phyloP scores from a whole-genome alignment of 2,329 filamentous ascomycete species.

The Fusarium dimerum region DNA sequence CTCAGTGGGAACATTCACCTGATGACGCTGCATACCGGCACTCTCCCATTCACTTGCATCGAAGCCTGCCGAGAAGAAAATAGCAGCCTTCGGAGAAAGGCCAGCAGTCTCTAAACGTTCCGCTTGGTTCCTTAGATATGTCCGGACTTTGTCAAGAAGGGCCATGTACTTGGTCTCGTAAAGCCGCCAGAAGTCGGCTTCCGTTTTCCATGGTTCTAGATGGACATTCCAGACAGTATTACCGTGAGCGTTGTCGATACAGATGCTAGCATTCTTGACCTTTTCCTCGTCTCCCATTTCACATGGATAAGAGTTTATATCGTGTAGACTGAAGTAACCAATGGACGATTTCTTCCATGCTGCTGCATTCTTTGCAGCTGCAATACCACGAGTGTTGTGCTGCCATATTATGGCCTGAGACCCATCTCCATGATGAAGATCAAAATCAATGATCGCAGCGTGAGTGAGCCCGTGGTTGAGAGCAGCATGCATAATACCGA shows the following conservation, averaged over 20 bases:
- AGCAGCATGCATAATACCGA: slow-evolving; percentile 89
- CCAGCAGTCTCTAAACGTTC: slow-evolving; percentile 60
- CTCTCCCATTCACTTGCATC: slow-evolving; percentile 96
- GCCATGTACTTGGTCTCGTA: slow-evolving; percentile 79
- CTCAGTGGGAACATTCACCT: slow-evolving; percentile 92
- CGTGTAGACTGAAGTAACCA: slow-evolving; percentile 95
- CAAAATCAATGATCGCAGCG: slow-evolving; percentile 90
- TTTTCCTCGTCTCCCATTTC: slow-evolving; percentile 93
- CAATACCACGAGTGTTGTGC: slow-evolving; percentile 71
- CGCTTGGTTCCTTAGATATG: slow-evolving; percentile 74
- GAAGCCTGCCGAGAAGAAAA: slow-evolving; percentile 95
- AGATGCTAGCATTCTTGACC: slow-evolving; percentile 89
- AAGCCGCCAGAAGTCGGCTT: slow-evolving; percentile 83
- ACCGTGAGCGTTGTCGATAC: slow-evolving; percentile 90
- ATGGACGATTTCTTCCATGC: slow-evolving; percentile 82
- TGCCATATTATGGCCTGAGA: slow-evolving; percentile 93
- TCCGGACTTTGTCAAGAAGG: slow-evolving; percentile 78
- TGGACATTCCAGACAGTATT: slow-evolving; percentile 98
- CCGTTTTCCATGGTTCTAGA: slow-evolving; percentile 80
- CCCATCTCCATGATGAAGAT: slow-evolving; percentile 92
- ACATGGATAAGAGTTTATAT: slow-evolving; percentile 98
- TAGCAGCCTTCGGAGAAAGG: slow-evolving; percentile 74
- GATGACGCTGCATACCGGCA: slow-evolving; percentile 90
- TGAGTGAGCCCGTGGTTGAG: slow-evolving; percentile 86
- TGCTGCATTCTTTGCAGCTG: slow-evolving; percentile 68